Evolutionary conservation across 768 basidiomycete genomes (phyloP).

Genomic region (Rhodotorula paludigena): DNA sequence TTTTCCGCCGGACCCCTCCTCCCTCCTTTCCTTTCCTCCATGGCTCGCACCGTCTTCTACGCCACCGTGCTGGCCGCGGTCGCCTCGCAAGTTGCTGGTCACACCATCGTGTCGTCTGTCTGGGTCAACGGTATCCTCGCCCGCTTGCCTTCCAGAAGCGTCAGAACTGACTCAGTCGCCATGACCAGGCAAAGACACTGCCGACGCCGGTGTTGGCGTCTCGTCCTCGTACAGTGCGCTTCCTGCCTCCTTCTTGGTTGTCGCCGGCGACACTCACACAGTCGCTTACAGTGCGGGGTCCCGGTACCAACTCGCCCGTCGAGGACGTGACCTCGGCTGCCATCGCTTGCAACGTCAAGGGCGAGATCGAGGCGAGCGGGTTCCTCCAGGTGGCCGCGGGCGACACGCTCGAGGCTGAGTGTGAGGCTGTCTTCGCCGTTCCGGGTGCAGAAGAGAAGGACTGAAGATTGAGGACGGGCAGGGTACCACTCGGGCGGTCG

Average conservation of each 20-base stretch:
- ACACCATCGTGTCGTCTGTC: background rate
- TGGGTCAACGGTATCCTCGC: no score
- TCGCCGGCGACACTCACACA: background rate
- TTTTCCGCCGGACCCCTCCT: background rate
- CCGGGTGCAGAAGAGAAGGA: background rate
- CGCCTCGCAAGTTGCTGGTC: background rate
- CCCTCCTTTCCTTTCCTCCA: background rate
- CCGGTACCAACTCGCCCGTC: slow-evolving; percentile 6
- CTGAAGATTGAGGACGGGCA: no score
- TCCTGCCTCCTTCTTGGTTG: background rate
- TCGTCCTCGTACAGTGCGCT: slow-evolving; percentile 8
- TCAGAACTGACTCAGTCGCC: no score
- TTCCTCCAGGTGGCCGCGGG: slow-evolving; percentile 2
- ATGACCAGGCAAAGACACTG: slow-evolving; percentile 4
- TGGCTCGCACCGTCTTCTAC: background rate
- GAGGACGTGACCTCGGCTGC: background rate
- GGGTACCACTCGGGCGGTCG: slow-evolving; percentile 2
- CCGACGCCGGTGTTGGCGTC: background rate
- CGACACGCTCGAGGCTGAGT: slow-evolving; percentile 14
- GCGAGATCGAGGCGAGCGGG: background rate
- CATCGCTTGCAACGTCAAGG: slow-evolving; percentile 8
- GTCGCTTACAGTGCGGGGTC: background rate
- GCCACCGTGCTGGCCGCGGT: background rate
- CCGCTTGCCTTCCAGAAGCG: no score
- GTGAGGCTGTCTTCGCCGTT: background rate